These are phyloP conservation scores for Kwoniella europaea DNA, from an alignment of 768 basidiomycete genomes.

Conservation along the genomic window DNA sequence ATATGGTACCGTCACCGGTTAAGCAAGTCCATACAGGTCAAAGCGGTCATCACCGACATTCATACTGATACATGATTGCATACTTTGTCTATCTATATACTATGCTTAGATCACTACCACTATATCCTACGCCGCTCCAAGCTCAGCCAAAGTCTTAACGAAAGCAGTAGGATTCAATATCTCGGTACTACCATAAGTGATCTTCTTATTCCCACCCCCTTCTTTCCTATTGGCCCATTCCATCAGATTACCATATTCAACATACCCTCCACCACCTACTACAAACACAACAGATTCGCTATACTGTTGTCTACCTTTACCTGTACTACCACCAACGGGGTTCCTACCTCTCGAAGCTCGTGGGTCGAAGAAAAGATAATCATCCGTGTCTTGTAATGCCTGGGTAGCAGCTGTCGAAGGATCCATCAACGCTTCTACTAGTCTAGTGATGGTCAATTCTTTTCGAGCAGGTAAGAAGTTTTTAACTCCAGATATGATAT, in stretches of 20 bases:
- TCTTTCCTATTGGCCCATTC: conserved; percentile 74
- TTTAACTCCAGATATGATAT: conserved; percentile 94
- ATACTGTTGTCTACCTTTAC: conserved; percentile 66
- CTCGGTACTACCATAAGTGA: conserved; percentile 95
- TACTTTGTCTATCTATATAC: no score
- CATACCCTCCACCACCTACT: conserved; percentile 95
- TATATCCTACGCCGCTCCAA: conserved; percentile 38
- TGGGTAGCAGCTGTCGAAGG: conserved; percentile 91
- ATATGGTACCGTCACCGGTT: no score
- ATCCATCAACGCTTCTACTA: conserved; percentile 97
- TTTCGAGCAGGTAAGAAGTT: conserved; percentile 94
- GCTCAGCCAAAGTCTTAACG: conserved; percentile 68
- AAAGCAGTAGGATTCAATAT: conserved; percentile 89
- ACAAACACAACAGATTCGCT: conserved; percentile 88
- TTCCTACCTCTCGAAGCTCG: conserved; percentile 68
- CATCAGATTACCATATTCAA: conserved; percentile 94
- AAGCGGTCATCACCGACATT: conserved; percentile 12
- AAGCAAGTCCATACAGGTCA: neutral
- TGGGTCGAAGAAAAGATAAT: conserved; percentile 92
- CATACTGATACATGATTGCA: neutral
- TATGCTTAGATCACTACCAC: neutral
- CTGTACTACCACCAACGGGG: conserved; percentile 62
- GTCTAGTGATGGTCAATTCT: conserved; percentile 84
- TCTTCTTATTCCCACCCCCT: conserved; percentile 67
- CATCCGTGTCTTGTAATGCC: conserved; percentile 94